phyloP scores from a whole-genome alignment of 176 grass and related monocot genomes.

The Avena insularis region DNA sequence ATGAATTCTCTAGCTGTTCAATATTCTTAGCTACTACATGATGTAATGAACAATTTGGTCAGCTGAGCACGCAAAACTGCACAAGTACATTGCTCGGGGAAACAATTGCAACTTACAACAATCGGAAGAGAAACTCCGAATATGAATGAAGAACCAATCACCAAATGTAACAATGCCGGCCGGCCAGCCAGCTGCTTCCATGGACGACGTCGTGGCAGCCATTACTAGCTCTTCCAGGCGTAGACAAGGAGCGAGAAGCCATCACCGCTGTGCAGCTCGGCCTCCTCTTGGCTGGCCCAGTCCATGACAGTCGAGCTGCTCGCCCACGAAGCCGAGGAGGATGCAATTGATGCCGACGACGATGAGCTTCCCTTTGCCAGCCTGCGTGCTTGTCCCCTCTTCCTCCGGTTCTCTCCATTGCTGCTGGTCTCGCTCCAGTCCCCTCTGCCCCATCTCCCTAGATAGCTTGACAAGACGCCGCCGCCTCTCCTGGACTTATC shows the following conservation, averaged over 20 bases:
- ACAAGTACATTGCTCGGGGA: slow-evolving; percentile 58
- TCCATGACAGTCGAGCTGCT: slow-evolving; percentile 89
- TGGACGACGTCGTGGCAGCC: background rate
- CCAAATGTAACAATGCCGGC: slow-evolving; percentile 50
- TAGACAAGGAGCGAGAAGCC: slow-evolving; percentile 92
- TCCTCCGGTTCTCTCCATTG: slow-evolving; percentile 59
- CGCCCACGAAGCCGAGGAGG: slow-evolving; percentile 56
- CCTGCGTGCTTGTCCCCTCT: slow-evolving; percentile 39
- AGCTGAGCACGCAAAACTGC: slow-evolving; percentile 52
- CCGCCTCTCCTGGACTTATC: slow-evolving; percentile 41
- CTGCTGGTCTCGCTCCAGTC: slow-evolving; percentile 86
- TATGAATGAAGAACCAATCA: slow-evolving; percentile 47
- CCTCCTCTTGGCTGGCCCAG: slow-evolving; percentile 81
- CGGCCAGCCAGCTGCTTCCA: background rate
- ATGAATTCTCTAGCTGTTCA: slow-evolving; percentile 14
- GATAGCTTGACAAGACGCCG: slow-evolving; percentile 43
- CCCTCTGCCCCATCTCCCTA: slow-evolving; percentile 52
- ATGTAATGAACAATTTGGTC: slow-evolving; percentile 35
- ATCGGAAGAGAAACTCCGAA: slow-evolving; percentile 39
- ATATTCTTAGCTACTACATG: background rate
- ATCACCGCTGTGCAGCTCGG: slow-evolving; percentile 69
- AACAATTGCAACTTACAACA: slow-evolving; percentile 62
- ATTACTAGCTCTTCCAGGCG: slow-evolving; percentile 67
- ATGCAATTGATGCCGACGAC: slow-evolving; percentile 60
- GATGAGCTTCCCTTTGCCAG: slow-evolving; percentile 61